Evolutionary conservation across 2,329 filamentous ascomycete species (phyloP).

Genomic region (Diaporthe ampelina): DNA sequence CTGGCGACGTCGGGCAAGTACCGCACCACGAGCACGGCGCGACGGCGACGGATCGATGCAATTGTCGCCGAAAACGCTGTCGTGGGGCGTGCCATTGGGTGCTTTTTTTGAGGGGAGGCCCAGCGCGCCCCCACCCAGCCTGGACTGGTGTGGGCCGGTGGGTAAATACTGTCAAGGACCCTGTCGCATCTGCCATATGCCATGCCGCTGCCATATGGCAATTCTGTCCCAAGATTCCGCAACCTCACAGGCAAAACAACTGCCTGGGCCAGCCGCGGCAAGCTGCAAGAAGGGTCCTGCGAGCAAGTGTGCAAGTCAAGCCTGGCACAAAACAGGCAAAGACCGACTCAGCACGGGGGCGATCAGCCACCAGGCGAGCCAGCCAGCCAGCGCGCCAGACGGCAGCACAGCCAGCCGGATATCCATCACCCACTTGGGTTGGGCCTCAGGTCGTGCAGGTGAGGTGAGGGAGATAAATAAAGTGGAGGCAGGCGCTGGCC

Average conservation of each 20-base stretch:
- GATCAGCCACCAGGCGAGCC: constrained; percentile 34
- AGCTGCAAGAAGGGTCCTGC: constrained; percentile 34
- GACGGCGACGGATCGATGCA: constrained; percentile 35
- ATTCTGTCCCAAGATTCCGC: constrained; percentile 26
- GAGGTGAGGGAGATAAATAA: neutral
- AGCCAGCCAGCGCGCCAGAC: neutral
- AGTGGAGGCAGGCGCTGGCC: constrained; percentile 21
- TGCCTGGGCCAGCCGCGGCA: constrained; percentile 20
- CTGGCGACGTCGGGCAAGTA: constrained; percentile 36
- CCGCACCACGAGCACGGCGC: constrained; percentile 32
- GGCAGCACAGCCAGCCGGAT: neutral
- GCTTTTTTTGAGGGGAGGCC: constrained; percentile 9
- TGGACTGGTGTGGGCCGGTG: constrained; percentile 31
- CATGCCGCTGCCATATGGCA: constrained; percentile 37
- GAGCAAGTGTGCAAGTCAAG: neutral
- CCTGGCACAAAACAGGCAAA: constrained; percentile 1
- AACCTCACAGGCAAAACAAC: neutral
- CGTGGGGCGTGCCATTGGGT: constrained; percentile 27
- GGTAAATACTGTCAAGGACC: constrained; percentile 31
- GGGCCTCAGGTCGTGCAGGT: neutral
- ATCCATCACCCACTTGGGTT: constrained; percentile 35
- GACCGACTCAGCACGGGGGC: constrained; percentile 16
- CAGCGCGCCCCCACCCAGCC: constrained; percentile 33
- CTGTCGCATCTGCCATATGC: constrained; percentile 35
- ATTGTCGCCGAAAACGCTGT: constrained; percentile 36